Evolutionary conservation across 208 protist genomes (phyloP).

Genomic region (Trypanosoma vivax): DNA sequence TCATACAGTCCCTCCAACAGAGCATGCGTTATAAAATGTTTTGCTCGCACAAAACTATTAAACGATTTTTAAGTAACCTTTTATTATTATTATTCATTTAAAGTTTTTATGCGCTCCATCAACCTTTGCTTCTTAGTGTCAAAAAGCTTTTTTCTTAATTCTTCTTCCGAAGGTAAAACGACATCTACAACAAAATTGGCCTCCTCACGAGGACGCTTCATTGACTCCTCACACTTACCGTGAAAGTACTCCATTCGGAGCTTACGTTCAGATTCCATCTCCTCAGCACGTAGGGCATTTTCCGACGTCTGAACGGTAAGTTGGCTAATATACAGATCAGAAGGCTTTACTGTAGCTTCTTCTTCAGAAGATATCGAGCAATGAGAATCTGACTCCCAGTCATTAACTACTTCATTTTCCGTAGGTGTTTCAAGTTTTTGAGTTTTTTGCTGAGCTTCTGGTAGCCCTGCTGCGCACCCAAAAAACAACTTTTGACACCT

Average conservation of each 20-base stretch:
- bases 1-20: too few relatives aligned
- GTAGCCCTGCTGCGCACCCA: slow-evolving; percentile 66
- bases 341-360: slow-evolving; percentile 4
- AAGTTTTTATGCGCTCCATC: slow-evolving; percentile 25
- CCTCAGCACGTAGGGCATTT: slow-evolving; percentile 22
- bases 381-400: not conserved
- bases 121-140: slow-evolving; percentile 24
- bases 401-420: not conserved
- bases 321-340: slow-evolving; percentile 15
- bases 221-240: not conserved
- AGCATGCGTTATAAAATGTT: too few relatives aligned
- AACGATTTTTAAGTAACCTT: not conserved
- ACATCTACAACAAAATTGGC: slow-evolving; percentile 22
- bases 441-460: slow-evolving; percentile 29
- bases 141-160: slow-evolving; percentile 19
- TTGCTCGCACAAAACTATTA: slow-evolving; percentile 8
- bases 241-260: slow-evolving; percentile 1
- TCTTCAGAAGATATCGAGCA: slow-evolving; percentile 11
- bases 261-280: slow-evolving; percentile 13
- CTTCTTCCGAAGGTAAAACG: slow-evolving; percentile 37
- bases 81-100: slow-evolving; percentile 22
- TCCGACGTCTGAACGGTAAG: slow-evolving; percentile 20
- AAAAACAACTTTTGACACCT: slow-evolving; percentile 49
- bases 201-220: slow-evolving; percentile 3
- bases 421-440: not conserved